Evolutionary conservation across 164 flowering plant genomes (phyloP).

Genomic region (Umbellularia californica): DNA sequence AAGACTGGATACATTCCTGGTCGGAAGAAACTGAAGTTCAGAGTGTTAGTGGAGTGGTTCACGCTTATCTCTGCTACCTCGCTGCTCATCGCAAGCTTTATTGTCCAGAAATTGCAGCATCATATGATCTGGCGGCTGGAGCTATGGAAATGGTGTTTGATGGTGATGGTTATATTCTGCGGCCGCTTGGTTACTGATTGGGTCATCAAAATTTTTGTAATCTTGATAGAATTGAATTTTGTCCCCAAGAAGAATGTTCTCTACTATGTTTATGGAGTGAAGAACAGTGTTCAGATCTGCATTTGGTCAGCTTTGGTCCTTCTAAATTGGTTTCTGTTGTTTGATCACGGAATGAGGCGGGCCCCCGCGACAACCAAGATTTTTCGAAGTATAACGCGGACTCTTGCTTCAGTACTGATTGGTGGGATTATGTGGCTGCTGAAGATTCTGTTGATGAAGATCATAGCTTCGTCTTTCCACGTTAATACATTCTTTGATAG

Average conservation of each 20-base stretch:
- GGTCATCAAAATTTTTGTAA: slow-evolving; percentile 47
- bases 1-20: slow-evolving; percentile 19
- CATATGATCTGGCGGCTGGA: slow-evolving; percentile 46
- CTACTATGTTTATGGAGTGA: slow-evolving; percentile 67
- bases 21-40: slow-evolving; percentile 16
- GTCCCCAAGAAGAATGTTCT: slow-evolving; percentile 63
- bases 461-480: slow-evolving; percentile 65
- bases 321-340: slow-evolving; percentile 57
- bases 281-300: slow-evolving; percentile 50
- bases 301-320: slow-evolving; percentile 67
- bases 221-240: slow-evolving; percentile 63
- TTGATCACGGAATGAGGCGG: slow-evolving; percentile 42
- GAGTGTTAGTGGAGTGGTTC: slow-evolving; percentile 38
- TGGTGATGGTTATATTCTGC: slow-evolving; percentile 55
- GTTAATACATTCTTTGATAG: slow-evolving; percentile 72
- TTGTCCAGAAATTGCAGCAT: slow-evolving; percentile 29
- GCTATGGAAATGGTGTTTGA: slow-evolving; percentile 76
- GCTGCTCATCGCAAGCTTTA: slow-evolving; percentile 40
- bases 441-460: slow-evolving; percentile 64
- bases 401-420: slow-evolving; percentile 45
- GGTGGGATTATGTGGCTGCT: slow-evolving; percentile 63
- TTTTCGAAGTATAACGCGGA: slow-evolving; percentile 50
- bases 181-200: slow-evolving; percentile 64
- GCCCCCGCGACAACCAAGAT: slow-evolving; percentile 24
- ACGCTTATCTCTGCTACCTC: slow-evolving; percentile 33